These are phyloP conservation scores for Durio zibethinus DNA, from an alignment of 345 rosid genomes.

Conservation along the genomic window DNA sequence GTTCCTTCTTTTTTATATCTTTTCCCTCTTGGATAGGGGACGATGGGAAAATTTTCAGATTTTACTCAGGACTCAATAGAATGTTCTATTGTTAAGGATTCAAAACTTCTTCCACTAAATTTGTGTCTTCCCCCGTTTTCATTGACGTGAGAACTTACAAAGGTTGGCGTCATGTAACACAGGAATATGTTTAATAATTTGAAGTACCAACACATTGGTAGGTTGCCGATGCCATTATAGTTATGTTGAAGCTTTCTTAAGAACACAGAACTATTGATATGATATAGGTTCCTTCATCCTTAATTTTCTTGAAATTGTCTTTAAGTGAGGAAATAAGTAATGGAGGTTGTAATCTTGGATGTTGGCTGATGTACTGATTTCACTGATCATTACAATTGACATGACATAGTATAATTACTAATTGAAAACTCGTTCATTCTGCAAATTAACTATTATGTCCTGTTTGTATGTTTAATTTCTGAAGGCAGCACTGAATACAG, in stretches of 20 bases:
- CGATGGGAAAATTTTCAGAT: slow-evolving; percentile 43
- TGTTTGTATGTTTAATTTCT: neutral
- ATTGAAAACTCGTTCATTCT: neutral
- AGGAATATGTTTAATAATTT: slow-evolving; percentile 52
- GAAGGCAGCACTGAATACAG: neutral
- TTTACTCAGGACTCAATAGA: slow-evolving; percentile 55
- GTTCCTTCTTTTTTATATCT: slow-evolving; percentile 26
- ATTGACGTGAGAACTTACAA: slow-evolving; percentile 33
- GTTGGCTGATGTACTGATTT: slow-evolving; percentile 39
- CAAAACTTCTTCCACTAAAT: slow-evolving; percentile 34
- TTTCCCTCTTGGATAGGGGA: slow-evolving; percentile 33
- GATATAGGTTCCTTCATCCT: slow-evolving; percentile 37
- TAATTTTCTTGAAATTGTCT: slow-evolving; percentile 31
- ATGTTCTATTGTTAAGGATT: slow-evolving; percentile 38
- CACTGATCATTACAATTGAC: slow-evolving; percentile 34
- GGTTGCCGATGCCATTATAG: slow-evolving; percentile 40
- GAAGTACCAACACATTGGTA: slow-evolving; percentile 43
- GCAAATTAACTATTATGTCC: neutral
- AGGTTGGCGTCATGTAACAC: slow-evolving; percentile 38
- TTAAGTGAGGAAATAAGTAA: slow-evolving; percentile 37
- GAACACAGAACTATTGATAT: slow-evolving; percentile 36
- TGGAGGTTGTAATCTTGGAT: slow-evolving; percentile 32
- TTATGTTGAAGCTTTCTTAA: slow-evolving; percentile 31
- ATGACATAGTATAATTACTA: neutral
- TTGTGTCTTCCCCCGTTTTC: slow-evolving; percentile 41